These are phyloP conservation scores for Kwoniella botswanensis DNA, from an alignment of 768 basidiomycete species.

Conservation along the genomic window DNA sequence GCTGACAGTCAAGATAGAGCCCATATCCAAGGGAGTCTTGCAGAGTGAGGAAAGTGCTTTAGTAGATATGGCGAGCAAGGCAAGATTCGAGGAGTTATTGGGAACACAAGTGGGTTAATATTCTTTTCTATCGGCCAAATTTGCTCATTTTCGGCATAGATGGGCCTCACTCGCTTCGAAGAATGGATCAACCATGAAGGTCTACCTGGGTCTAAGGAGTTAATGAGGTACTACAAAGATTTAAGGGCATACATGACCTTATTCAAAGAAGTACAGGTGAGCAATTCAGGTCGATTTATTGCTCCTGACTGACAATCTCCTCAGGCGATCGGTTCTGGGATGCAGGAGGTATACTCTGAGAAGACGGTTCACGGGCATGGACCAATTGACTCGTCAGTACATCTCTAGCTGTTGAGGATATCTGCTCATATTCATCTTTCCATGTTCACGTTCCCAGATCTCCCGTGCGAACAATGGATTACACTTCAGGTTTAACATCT, in stretches of 20 bases:
- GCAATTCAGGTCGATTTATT: neutral
- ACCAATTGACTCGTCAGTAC: conserved; percentile 5
- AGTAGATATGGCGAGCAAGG: conserved; percentile 20
- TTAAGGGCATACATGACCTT: conserved; percentile 16
- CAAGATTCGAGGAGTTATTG: conserved; percentile 21
- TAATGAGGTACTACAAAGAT: conserved; percentile 35
- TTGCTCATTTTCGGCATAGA: conserved; percentile 4
- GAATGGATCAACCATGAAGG: conserved; percentile 36
- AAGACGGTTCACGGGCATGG: neutral
- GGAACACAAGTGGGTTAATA: conserved; percentile 16
- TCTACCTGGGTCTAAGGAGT: conserved; percentile 23
- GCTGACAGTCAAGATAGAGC: conserved; percentile 13
- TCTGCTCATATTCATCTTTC: neutral
- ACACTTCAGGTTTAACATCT: neutral
- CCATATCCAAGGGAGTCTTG: conserved; percentile 11
- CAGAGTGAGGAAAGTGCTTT: conserved; percentile 14
- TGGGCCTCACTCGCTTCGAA: conserved; percentile 31
- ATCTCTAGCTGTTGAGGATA: neutral
- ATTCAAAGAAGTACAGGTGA: conserved; percentile 30
- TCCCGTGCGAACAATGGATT: neutral
- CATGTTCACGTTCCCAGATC: neutral
- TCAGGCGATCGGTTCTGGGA: conserved; percentile 23
- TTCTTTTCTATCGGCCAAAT: neutral
- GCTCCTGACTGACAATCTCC: conserved; percentile 1
- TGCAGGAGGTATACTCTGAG: conserved; percentile 26